These are phyloP conservation scores for Pseudogymnoascus sp. DNA, from an alignment of 2,329 filamentous ascomycete species.

Conservation along the genomic window DNA sequence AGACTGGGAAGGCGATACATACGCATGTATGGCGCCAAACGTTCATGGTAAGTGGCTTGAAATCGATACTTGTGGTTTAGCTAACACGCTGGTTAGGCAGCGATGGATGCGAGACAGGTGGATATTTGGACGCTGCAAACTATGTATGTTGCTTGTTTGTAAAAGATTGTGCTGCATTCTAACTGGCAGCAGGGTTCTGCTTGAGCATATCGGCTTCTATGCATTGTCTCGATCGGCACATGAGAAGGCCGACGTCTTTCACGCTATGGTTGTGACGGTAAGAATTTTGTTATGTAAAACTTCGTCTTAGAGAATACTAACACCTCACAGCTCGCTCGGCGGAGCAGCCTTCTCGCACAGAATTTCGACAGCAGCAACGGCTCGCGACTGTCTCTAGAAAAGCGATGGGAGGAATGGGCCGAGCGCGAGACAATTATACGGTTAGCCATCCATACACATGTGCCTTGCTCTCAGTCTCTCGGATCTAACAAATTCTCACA, in stretches of 20 bases:
- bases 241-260: constrained; percentile 20
- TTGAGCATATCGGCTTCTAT: constrained; percentile 20
- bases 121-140: constrained; percentile 20
- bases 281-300: neutral
- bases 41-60: neutral
- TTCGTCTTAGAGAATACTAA: neutral
- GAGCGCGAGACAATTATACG: constrained; percentile 19
- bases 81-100: neutral
- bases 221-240: constrained; percentile 18
- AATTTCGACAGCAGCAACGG: constrained; percentile 12
- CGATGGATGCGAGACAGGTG: constrained; percentile 13
- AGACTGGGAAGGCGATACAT: constrained; percentile 8
- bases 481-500: neutral
- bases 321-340: constrained; percentile 11
- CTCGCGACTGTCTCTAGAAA: constrained; percentile 16
- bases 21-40: constrained; percentile 10
- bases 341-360: constrained; percentile 19
- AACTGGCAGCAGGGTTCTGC: constrained; percentile 14
- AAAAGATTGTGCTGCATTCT: neutral
- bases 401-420: constrained; percentile 20
- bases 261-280: constrained; percentile 20
- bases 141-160: constrained; percentile 11
- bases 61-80: neutral
- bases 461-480: neutral
- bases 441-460: constrained; percentile 8